Evolutionary conservation across 208 protist genomes (phyloP), one percentile per base, ranked within the genome.

Genomic region (Strigomonas culicis): DNA sequence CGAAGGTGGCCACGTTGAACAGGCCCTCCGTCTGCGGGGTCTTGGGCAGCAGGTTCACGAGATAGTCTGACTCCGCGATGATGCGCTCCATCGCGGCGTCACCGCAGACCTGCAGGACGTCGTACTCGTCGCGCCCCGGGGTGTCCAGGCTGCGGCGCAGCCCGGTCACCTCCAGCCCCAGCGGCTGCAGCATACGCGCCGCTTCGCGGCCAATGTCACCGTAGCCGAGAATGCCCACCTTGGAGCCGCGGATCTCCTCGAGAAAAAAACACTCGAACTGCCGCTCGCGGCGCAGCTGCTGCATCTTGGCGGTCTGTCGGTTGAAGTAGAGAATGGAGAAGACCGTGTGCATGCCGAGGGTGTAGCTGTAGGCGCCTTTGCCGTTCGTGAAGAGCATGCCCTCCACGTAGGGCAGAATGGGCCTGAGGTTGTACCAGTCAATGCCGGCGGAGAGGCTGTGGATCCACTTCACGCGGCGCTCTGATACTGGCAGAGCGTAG

Each of bases 251-350:
- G 4, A 81, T 70, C 27, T 86, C 78, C 8, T 64, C 63, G 63
- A 83, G 75, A 31, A 62, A 46, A 60, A 86, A 93, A n/a, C 67
- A 47, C 24, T 87, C 75, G 79, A 79, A 91, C 67, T 75, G 59
- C 65, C 67, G 67, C 52, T 28, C 77, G 0, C 44, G 58, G 21
- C 72, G 70, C 68, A 72, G 80, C 46, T 30, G 59, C 74, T 79
- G 78, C 39, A 83, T 64, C 7, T 70, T 65, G 53, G 66, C 72
- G 6, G 84, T 79, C 66, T 83, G 66, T 27, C 81, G 79, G 72
- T 86, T 82, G 68, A 90, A 93, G 77, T 93, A 86, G n/a, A 90
- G 68, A 44, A 86, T 82, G 47, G 76, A 73, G 61, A 74, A 86
- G 13, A 89, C 32, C 15, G 86, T 77, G 67, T 90, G 80, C 64